Percentiles rank a stretch among this genome's conserved stretches.
These are phyloP conservation scores for Seiridium cupressi DNA, from an alignment of 2,329 filamentous ascomycete species.

Conservation along the genomic window DNA sequence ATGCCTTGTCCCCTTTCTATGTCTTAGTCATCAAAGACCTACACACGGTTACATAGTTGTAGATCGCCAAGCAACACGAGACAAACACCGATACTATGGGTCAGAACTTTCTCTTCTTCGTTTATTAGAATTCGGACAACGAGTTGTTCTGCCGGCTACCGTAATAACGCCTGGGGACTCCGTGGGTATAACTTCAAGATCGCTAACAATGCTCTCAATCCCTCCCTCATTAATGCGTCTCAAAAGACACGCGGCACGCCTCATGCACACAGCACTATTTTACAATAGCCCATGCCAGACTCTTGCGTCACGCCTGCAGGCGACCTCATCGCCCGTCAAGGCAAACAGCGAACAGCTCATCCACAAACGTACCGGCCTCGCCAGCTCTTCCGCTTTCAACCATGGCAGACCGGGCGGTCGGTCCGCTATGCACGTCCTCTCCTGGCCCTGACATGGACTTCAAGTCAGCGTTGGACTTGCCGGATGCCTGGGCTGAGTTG, in stretches of 20 bases:
- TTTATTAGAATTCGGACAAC: too few relatives aligned
- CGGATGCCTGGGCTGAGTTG: conserved; percentile 5
- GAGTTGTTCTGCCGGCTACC: neutral
- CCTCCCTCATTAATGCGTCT: neutral
- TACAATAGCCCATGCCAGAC: neutral
- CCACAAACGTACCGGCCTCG: conserved; percentile 27
- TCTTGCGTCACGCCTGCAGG: neutral
- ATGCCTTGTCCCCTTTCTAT: too few relatives aligned
- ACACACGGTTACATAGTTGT: too few relatives aligned
- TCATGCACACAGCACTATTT: neutral
- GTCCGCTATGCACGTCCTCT: conserved; percentile 19
- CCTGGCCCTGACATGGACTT: conserved; percentile 16
- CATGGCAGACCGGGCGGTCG: conserved; percentile 25
- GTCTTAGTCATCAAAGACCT: too few relatives aligned
- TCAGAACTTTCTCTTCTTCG: too few relatives aligned
- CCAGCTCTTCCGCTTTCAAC: conserved; percentile 32
- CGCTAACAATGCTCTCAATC: neutral
- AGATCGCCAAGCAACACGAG: too few relatives aligned
- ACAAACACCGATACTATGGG: too few relatives aligned
- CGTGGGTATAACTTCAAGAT: neutral
- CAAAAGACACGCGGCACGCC: too few relatives aligned
- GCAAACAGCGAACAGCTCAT: conserved; percentile 26
- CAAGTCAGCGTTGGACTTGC: conserved; percentile 12
- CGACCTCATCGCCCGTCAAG: conserved; percentile 17
- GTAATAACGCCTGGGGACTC: neutral